Evolutionary conservation across 805 yeast genomes (phyloP), one percentile per base, ranked within the genome.

Genomic region (Suhomyces sp.): DNA sequence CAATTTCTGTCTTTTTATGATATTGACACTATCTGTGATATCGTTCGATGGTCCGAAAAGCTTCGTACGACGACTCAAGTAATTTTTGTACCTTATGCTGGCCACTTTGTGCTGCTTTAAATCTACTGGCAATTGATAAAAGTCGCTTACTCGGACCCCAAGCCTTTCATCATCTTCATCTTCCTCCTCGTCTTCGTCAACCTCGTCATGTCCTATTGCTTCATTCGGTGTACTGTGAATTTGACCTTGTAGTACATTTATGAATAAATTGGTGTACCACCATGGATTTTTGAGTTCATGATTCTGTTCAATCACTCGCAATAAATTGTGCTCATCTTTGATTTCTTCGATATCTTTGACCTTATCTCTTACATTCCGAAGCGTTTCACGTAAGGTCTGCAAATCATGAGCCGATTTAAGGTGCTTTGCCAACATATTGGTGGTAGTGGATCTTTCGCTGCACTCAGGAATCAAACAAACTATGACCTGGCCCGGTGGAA

Each of bases 391-490:
- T 33, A 66, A 61, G 54, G 68, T 67, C 54, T 74, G 80, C 44
- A 81, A 70, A 52, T 81, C 83, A 63, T 87, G 92, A 1, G 78
- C 84, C 0, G 83, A 77, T 44, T 82, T 76, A 53, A 86, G 73
- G 66, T 88, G 93, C 57, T 82, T 80, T 17, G 84, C 78, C 55
- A 88, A 73, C 1, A 86, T 88, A 56, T 83, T 88, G 0, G 84
- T 73, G 50, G 87, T 66, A 0, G 83, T 77, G 61, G 85, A 86
- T 45, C 80, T 76, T 48, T 77, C 79, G 10, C 35, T 38, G 65
- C 93, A 87, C 57, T 85, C 88, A 1, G 88, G 88, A 12, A 85
- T 71, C 1, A 80, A 75, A 64, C 93, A 87, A 13, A 42, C 42
- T 17, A 38, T 17, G 6, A 38, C 24, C 17, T 38, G 42, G 2